A percentile compares a stretch with the other conserved stretches of the same genome.
phyloP scores from a whole-genome alignment of 1,284 basidiomycete species.

The Apiotrichum akiyoshidainum region DNA sequence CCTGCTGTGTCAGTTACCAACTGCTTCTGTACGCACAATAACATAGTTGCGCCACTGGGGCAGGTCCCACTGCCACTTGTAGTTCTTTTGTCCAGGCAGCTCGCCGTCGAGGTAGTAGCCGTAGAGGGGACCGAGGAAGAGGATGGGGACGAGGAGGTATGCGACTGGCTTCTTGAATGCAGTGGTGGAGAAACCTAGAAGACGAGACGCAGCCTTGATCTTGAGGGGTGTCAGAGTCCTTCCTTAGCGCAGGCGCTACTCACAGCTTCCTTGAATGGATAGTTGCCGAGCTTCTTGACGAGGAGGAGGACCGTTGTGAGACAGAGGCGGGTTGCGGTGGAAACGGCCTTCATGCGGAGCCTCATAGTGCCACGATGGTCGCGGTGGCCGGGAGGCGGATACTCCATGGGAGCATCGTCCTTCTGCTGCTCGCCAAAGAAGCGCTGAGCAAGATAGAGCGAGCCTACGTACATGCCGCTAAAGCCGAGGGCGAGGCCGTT shows the following conservation, averaged over 20 bases:
- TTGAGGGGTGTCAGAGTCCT: constrained; percentile 4
- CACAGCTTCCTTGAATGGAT: constrained; percentile 11
- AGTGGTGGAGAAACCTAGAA: constrained; percentile 35
- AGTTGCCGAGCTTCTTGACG: constrained; percentile 24
- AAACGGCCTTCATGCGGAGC: constrained; percentile 45
- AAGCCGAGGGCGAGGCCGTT: constrained; percentile 44
- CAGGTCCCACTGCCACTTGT: constrained; percentile 23
- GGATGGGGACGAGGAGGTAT: constrained; percentile 67
- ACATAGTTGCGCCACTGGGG: constrained; percentile 67
- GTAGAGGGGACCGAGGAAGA: constrained; percentile 84
- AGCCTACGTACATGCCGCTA: constrained; percentile 53
- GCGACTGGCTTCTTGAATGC: constrained; percentile 47
- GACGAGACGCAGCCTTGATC: constrained; percentile 26
- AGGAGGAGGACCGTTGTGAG: constrained; percentile 31
- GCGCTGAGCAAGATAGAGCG: constrained; percentile 51
- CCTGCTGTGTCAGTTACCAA: constrained; percentile 54
- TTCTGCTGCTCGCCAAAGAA: constrained; percentile 15
- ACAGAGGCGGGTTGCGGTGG: constrained; percentile 35
- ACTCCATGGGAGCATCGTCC: not conserved
- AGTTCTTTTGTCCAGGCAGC: constrained; percentile 61
- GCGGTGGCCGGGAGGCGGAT: constrained; percentile 29
- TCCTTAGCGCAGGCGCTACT: not conserved
- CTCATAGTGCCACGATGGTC: constrained; percentile 50
- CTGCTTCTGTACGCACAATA: constrained; percentile 58
- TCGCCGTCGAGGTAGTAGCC: constrained; percentile 57